A percentile compares a stretch with the other conserved stretches of the same genome.
These are phyloP conservation scores for Lasiosphaeria hispida DNA, from an alignment of 495 filamentous ascomycete genomes.

Conservation along the genomic window DNA sequence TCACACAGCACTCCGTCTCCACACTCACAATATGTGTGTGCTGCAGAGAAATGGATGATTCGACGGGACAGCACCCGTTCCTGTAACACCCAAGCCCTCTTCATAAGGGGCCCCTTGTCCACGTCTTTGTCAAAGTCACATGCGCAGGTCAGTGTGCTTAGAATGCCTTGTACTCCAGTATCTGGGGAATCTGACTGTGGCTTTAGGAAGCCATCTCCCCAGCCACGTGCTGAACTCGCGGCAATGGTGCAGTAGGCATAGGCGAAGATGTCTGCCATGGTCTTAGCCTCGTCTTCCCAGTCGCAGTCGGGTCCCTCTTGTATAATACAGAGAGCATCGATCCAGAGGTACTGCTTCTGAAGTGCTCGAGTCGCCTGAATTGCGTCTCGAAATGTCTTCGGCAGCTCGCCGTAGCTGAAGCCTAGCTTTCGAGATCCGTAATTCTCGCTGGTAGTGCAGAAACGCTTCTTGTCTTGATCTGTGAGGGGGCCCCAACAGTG, in stretches of 20 bases:
- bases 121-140: too few relatives aligned
- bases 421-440: not conserved
- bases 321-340: not conserved
- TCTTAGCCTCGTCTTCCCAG: not conserved
- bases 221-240: too few relatives aligned
- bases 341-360: not conserved
- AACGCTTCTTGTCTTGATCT: not conserved
- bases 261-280: not conserved
- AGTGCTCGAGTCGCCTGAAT: not conserved
- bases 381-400: not conserved
- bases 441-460: not conserved
- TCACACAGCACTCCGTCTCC: too few relatives aligned
- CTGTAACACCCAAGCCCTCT: too few relatives aligned
- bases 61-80: too few relatives aligned
- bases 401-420: not conserved
- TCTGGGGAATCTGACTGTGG: not conserved
- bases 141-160: too few relatives aligned
- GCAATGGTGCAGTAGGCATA: not conserved
- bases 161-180: too few relatives aligned
- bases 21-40: too few relatives aligned
- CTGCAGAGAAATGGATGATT: too few relatives aligned
- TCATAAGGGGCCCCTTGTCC: too few relatives aligned
- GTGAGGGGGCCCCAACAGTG: not conserved
- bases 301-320: not conserved
- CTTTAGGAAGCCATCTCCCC: not conserved